These are phyloP conservation scores for Geoglossum glabrum DNA, from an alignment of 495 filamentous ascomycete species.

Conservation along the genomic window DNA sequence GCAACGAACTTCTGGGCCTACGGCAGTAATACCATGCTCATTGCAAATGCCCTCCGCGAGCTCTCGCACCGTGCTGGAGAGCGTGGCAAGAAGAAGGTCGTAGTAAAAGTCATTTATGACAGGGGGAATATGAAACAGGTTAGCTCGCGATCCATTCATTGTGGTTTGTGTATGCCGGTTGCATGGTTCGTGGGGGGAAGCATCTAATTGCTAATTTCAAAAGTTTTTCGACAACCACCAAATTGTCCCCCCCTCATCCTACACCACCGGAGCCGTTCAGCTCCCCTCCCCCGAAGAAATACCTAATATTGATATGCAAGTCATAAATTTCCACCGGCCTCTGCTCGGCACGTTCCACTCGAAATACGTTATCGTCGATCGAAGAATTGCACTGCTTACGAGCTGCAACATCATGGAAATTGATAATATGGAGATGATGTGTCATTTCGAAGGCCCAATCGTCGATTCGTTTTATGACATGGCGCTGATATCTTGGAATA, in stretches of 20 bases:
- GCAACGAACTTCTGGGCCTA: conserved; percentile 60
- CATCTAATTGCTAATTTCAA: too few species aligned
- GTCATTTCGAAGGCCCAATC: conserved; percentile 55
- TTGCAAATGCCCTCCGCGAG: conserved; percentile 48
- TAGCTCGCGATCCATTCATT: not conserved
- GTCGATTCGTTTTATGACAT: conserved; percentile 58
- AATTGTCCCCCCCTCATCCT: conserved; percentile 33
- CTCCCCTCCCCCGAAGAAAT: conserved; percentile 42
- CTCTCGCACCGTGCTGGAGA: conserved; percentile 42
- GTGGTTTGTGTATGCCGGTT: not conserved
- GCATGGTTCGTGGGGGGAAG: too few species aligned
- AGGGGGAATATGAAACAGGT: conserved; percentile 42
- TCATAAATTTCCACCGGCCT: conserved; percentile 55
- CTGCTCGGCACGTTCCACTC: conserved; percentile 56
- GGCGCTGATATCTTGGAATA: conserved; percentile 50
- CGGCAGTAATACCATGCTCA: conserved; percentile 40
- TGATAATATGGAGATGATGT: conserved; percentile 63
- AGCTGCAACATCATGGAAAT: conserved; percentile 50
- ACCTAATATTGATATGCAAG: conserved; percentile 48
- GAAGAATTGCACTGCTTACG: conserved; percentile 41
- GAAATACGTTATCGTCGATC: conserved; percentile 60
- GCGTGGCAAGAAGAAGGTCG: conserved; percentile 29
- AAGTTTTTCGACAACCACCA: conserved; percentile 37
- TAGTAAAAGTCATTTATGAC: conserved; percentile 62
- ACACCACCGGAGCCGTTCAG: conserved; percentile 32